These are phyloP conservation scores for Podospora fimiseda DNA, from an alignment of 495 filamentous ascomycete genomes.

Conservation along the genomic window DNA sequence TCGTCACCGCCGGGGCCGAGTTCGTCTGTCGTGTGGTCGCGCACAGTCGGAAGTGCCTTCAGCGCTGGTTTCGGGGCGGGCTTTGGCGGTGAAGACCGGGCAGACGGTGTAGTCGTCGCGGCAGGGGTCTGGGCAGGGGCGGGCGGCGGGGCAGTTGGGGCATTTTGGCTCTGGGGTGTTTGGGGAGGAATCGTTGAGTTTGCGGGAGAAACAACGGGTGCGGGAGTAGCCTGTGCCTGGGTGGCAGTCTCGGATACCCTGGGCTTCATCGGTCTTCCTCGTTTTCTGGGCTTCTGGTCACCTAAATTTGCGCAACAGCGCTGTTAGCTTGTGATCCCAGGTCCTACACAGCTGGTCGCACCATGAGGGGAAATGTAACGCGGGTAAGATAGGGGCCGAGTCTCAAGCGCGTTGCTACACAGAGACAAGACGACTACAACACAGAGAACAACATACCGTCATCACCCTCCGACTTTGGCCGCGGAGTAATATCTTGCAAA, in stretches of 20 bases:
- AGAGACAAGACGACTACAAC: constrained; percentile 21
- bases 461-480: constrained; percentile 60
- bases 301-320: constrained; percentile 29
- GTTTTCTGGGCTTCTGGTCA: constrained; percentile 69
- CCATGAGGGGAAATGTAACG: constrained; percentile 26
- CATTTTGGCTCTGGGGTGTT: constrained; percentile 71
- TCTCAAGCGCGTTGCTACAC: constrained; percentile 28
- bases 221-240: constrained; percentile 45
- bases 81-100: constrained; percentile 71
- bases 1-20: constrained; percentile 89
- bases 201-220: constrained; percentile 30
- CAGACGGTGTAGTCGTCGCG: constrained; percentile 48
- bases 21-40: constrained; percentile 97
- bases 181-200: constrained; percentile 52
- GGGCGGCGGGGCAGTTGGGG: constrained; percentile 57
- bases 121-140: constrained; percentile 55
- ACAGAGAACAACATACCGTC: constrained; percentile 63
- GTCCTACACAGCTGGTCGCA: constrained; percentile 30
- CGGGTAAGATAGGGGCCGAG: constrained; percentile 16
- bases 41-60: constrained; percentile 91
- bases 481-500: constrained; percentile 44
- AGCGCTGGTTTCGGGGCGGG: constrained; percentile 84
- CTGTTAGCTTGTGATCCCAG: constrained; percentile 33
- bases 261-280: constrained; percentile 76
- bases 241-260: constrained; percentile 40